A percentile compares a stretch with the other conserved stretches of the same genome.
phyloP scores from a whole-genome alignment of 2,329 filamentous ascomycete genomes.

The Arthroderma sp. region DNA sequence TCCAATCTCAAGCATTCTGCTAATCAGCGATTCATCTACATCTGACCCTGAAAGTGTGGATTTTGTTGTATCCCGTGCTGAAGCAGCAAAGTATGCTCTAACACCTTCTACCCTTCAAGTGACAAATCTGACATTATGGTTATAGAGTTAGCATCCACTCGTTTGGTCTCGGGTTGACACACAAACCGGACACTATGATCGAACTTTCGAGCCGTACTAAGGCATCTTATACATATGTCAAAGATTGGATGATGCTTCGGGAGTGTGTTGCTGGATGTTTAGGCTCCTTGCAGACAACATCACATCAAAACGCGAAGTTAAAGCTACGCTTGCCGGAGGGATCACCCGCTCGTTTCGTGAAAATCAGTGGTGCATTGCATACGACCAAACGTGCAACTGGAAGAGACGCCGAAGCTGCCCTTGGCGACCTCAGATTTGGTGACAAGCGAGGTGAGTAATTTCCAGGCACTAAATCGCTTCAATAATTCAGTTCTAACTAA shows the following conservation, averaged over 20 bases:
- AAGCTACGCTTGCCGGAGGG: conserved; percentile 90
- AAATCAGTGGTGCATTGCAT: conserved; percentile 91
- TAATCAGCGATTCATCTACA: conserved; percentile 94
- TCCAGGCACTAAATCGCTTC: too few relatives aligned
- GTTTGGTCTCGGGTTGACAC: conserved; percentile 88
- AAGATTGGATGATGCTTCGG: conserved; percentile 99
- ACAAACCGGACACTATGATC: conserved; percentile 98
- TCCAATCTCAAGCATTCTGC: conserved; percentile 82
- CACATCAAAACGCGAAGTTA: conserved; percentile 96
- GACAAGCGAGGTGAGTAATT: conserved; percentile 55
- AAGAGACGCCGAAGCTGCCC: conserved; percentile 78
- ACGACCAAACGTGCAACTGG: conserved; percentile 94
- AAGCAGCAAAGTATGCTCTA: conserved; percentile 74
- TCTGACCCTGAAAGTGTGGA: conserved; percentile 91
- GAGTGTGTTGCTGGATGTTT: conserved; percentile 91
- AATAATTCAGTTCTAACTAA: not conserved
- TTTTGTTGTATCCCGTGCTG: conserved; percentile 90
- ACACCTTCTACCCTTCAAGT: not conserved
- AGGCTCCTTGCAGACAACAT: conserved; percentile 79
- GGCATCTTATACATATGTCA: conserved; percentile 94
- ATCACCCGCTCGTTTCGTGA: conserved; percentile 94
- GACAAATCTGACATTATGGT: conserved; percentile 14
- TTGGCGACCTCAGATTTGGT: conserved; percentile 87
- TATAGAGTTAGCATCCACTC: conserved; percentile 81
- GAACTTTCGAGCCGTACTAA: conserved; percentile 91